Evolutionary conservation across 495 filamentous ascomycete species (phyloP), one percentile per base, ranked within the genome.

Genomic region (Aspergillus affinis): DNA sequence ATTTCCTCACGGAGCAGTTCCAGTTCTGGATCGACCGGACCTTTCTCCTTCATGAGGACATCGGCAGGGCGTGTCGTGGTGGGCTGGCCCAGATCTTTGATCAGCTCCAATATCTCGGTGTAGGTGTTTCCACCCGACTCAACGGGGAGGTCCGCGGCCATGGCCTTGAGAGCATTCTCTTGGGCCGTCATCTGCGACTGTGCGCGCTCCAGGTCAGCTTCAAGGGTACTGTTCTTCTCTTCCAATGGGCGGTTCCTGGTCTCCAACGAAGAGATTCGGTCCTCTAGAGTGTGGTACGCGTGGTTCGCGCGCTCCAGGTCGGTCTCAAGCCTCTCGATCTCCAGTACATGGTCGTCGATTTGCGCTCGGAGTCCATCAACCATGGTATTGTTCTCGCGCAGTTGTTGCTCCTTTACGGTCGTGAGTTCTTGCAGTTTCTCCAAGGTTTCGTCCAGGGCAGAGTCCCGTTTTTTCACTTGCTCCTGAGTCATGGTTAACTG

Each of bases 121-220:
- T 76, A 80, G 7, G 74, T 76, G 53, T 69, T 77, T 8, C 71
- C 72, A 21, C 67, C 68, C 9, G 62, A 60, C 49, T 68, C 68
- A 7, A 69, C 61, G 10, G 76, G 72, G 1, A 78, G 61, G 48
- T 78, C 78, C 1, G 72, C 75, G n/a, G 75, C 78, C 27, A 77
- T 72, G 8, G 71, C 71, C 27, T 74, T 75, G 41, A 80, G 68
- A 1, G 72, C 73, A 44, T 74, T 77, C 57, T 75, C 75, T 54
- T 79, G 77, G 0, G 77, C 76, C 45, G 70, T 75, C 18, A 75
- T 69, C 44, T 80, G 77, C 2, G 78, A 73, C 60, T 78, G 73
- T 7, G 70, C 75, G 30, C 74, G 69, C 12, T 60, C 73, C 10
- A 79, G 64, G 30, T 79, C 74, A 3, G 72, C 75, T 57, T 80